Evolutionary conservation across 805 yeast species (phyloP).

Genomic region (Candida manassasensis): DNA sequence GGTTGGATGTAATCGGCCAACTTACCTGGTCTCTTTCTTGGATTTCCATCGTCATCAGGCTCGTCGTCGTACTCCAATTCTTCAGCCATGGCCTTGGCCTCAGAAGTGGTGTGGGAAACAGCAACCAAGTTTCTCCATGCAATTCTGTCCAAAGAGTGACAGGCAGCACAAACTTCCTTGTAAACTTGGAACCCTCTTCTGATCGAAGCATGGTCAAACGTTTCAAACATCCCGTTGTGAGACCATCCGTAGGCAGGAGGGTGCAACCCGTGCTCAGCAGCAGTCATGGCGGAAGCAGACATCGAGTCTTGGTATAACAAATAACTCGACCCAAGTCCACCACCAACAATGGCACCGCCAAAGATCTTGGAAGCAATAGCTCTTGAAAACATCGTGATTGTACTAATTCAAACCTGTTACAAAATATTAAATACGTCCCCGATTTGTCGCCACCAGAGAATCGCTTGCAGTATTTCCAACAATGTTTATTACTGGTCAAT

Average conservation of each 20-base stretch:
- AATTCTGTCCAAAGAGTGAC: slow-evolving; percentile 94
- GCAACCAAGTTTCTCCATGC: slow-evolving; percentile 99
- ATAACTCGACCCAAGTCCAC: slow-evolving; percentile 79
- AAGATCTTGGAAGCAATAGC: slow-evolving; percentile 14
- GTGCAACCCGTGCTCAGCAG: slow-evolving; percentile 98
- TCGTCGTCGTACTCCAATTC: slow-evolving; percentile 97
- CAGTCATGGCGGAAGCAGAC: slow-evolving; percentile 94
- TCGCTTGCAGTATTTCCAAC: no score
- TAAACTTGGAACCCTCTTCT: slow-evolving; percentile 99
- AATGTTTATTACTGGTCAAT: no score
- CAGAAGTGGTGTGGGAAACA: slow-evolving; percentile 87
- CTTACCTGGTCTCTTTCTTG: slow-evolving; percentile 97
- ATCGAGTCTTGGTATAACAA: slow-evolving; percentile 77
- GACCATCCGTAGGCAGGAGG: slow-evolving; percentile 93
- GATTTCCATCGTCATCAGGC: slow-evolving; percentile 94
- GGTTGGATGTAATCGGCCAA: slow-evolving; percentile 92
- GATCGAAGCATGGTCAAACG: slow-evolving; percentile 91
- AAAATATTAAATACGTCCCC: no score
- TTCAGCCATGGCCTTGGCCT: slow-evolving; percentile 90
- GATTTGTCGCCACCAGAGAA: no score
- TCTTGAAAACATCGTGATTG: slow-evolving; percentile 5
- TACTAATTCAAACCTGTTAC: no score
- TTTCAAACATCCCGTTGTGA: slow-evolving; percentile 84
- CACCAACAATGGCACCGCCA: slow-evolving; percentile 62
- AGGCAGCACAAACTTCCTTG: slow-evolving; percentile 98